A percentile compares a stretch with the other conserved stretches of the same genome.
phyloP scores from a whole-genome alignment of 2,329 filamentous ascomycete species.

The Claviceps pusilla region DNA sequence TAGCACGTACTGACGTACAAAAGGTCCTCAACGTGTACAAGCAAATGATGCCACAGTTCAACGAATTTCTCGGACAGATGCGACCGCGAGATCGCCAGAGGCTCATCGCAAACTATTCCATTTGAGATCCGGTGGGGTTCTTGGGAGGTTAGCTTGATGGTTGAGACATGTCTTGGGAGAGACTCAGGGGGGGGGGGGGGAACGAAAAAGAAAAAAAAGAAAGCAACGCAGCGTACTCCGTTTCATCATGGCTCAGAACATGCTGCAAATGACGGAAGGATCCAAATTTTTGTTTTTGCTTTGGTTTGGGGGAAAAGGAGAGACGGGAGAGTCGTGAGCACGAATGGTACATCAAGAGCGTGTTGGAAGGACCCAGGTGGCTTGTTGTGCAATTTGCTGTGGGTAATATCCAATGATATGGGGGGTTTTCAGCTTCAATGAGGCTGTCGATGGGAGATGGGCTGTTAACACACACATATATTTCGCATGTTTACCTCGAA shows the following conservation, averaged over 20 bases:
- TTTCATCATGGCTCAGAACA: background rate
- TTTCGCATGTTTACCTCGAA: background rate
- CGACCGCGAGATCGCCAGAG: slow-evolving; percentile 33
- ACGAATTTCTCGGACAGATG: slow-evolving; percentile 37
- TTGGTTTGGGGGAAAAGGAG: background rate
- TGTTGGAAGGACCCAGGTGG: background rate
- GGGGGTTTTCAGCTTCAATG: background rate
- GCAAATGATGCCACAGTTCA: slow-evolving; percentile 44
- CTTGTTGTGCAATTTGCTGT: slow-evolving; percentile 1
- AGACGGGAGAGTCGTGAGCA: background rate
- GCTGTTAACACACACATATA: background rate
- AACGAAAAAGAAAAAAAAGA: background rate
- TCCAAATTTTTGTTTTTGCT: background rate
- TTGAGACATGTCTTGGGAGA: background rate
- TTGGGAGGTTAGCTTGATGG: background rate
- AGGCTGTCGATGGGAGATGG: background rate
- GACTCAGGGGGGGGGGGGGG: too few relatives aligned
- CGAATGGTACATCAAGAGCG: background rate
- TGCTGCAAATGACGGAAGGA: background rate
- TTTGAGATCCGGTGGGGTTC: slow-evolving; percentile 16
- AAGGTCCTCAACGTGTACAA: slow-evolving; percentile 41
- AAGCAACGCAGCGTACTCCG: background rate
- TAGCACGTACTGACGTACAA: slow-evolving; percentile 2
- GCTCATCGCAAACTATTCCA: slow-evolving; percentile 32
- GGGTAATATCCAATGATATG: background rate